Percentiles rank a stretch among this genome's conserved stretches.
phyloP scores from a whole-genome alignment of 108 stramenopile species.

The Nitzschia inconspicua region DNA sequence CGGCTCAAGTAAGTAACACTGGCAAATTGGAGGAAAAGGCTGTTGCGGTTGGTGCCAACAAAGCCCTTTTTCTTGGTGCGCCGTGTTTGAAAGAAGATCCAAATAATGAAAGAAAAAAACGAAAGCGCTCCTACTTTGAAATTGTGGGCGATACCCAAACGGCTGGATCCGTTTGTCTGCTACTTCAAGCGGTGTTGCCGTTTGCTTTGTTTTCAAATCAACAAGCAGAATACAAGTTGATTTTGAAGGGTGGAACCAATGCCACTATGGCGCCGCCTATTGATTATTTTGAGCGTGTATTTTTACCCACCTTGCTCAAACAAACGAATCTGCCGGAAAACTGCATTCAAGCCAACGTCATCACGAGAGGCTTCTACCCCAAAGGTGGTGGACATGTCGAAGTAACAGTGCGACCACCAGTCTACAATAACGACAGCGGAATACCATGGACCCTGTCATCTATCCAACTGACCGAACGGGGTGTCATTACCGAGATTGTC shows the following conservation, averaged over 20 bases:
- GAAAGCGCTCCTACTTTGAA: not conserved
- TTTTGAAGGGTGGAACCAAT: slow-evolving; percentile 58
- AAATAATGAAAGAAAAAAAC: not conserved
- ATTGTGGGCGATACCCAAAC: slow-evolving; percentile 46
- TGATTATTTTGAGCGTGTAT: slow-evolving; percentile 58
- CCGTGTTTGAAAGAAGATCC: too few species aligned
- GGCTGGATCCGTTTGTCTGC: slow-evolving; percentile 66
- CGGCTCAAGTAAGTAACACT: too few species aligned
- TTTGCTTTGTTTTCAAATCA: slow-evolving; percentile 32
- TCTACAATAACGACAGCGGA: too few species aligned
- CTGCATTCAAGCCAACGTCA: slow-evolving; percentile 9
- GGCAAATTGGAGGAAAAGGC: not conserved
- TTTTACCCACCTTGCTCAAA: slow-evolving; percentile 27
- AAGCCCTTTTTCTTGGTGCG: not conserved
- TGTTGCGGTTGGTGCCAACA: not conserved
- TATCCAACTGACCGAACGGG: slow-evolving; percentile 41
- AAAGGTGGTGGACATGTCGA: slow-evolving; percentile 48
- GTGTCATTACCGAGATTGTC: slow-evolving; percentile 17
- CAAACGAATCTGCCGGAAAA: slow-evolving; percentile 2
- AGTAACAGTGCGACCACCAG: slow-evolving; percentile 19
- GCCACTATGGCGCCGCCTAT: slow-evolving; percentile 64
- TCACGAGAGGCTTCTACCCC: slow-evolving; percentile 39
- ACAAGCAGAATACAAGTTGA: not conserved
- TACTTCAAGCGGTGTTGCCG: slow-evolving; percentile 58
- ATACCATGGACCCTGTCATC: slow-evolving; percentile 30